phyloP scores from a whole-genome alignment of 768 basidiomycete species.

The Termitomyces sp. region DNA sequence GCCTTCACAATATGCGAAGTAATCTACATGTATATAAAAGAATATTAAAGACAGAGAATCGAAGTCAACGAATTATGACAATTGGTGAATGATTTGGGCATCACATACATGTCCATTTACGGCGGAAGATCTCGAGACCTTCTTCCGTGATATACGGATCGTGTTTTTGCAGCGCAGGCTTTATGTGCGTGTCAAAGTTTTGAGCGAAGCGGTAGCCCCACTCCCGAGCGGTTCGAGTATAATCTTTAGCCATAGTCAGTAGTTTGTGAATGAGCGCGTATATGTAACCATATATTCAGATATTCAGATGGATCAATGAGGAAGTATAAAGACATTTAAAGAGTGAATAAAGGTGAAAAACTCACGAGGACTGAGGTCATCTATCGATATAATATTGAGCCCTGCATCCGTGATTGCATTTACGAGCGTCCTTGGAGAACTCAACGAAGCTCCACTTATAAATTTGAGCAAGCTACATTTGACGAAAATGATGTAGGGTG shows the following conservation, averaged over 20 bases:
- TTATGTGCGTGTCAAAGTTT: conserved; percentile 9
- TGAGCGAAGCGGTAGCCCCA: conserved; percentile 8
- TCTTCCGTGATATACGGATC: conserved; percentile 1
- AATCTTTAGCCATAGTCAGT: background rate
- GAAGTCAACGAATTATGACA: background rate
- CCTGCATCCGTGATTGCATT: conserved; percentile 7
- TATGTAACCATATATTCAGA: background rate
- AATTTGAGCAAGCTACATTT: background rate
- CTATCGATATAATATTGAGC: conserved; percentile 7
- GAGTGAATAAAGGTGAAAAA: background rate
- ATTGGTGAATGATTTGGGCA: background rate
- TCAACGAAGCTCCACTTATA: conserved; percentile 2
- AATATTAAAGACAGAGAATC: too few relatives aligned
- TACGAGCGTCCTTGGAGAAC: conserved; percentile 4
- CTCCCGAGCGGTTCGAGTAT: conserved; percentile 11
- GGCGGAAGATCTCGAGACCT: conserved; percentile 4
- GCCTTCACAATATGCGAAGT: conserved; percentile 8
- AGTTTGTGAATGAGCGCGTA: too few relatives aligned
- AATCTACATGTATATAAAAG: background rate
- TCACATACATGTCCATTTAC: conserved; percentile 10
- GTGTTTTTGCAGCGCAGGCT: conserved; percentile 2
- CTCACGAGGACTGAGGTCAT: conserved; percentile 10
- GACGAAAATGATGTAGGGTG: background rate
- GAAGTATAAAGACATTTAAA: too few relatives aligned
- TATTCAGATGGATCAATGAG: background rate